Base-by-base conservation (phyloP, 495 filamentous ascomycete genomes). In the Neurospora pannonica region DNA sequence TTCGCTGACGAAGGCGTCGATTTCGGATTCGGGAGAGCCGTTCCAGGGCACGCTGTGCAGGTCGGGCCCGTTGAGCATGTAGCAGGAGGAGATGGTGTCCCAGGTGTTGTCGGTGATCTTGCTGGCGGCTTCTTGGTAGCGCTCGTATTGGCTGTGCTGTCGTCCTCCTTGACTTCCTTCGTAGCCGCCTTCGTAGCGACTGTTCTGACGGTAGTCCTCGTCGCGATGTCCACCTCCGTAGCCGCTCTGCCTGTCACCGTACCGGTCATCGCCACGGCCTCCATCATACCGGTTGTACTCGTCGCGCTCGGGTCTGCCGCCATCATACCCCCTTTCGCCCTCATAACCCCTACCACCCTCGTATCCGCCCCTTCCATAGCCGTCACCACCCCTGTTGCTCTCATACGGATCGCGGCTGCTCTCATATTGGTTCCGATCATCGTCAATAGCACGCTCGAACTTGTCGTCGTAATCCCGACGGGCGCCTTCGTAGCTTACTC, bases 1-100 rank as follows among this genome's bases (percentile, higher is more conserved):
- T 80, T 98, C 95, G 60, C 90, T 93, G 39, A 98, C 95, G 77
- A 94, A 97, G 4, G 94, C 93, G 80, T 95, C 86, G 38, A 98
- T 89, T 80, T 98, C 95, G 70, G 88, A 85, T 74, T 91, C 88
- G 31, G 90, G 85, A 9, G 88, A 84, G 15, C 91, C 92, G 36
- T 91, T 85, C 95, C 95, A 98, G 0, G 94, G 94, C 4, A 95
- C 89, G 39, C 86, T 85, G 72, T 90, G 89, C 74, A 98, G 90
- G 75, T 95, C 91, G 36, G 87, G 84, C 1, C 94, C 94, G 71
- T 86, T 86, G 9, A 93, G 87, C 95, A 97, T 98, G 82, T 94
- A 93, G 85, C 93, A 95, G 15, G 89, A 84, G 46, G 91, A 89
- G 34, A 97, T 92, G 8, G 87, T 91, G 78, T 97, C 92, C 90